phyloP scores from a whole-genome alignment of 768 basidiomycete genomes.

The Termitomyces sp. region DNA sequence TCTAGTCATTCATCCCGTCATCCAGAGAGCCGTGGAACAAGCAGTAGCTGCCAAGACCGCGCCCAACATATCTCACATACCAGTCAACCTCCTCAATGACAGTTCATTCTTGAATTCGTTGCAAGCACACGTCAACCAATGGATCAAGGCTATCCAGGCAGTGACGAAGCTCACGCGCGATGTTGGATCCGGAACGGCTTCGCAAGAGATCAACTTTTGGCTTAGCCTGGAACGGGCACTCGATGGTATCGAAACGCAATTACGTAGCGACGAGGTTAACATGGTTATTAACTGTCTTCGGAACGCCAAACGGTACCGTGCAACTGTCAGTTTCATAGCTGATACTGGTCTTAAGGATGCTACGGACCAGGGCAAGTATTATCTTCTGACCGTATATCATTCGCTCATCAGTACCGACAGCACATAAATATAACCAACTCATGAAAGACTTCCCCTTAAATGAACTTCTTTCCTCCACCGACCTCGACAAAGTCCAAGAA shows the following conservation, averaged over 20 bases:
- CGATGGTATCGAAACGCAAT: slow-evolving; percentile 88
- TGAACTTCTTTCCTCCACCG: slow-evolving; percentile 93
- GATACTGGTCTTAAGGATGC: slow-evolving; percentile 97
- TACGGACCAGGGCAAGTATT: slow-evolving; percentile 67
- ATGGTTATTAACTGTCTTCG: slow-evolving; percentile 92
- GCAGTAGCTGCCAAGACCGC: slow-evolving; percentile 48
- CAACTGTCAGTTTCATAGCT: slow-evolving; percentile 95
- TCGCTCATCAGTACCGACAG: slow-evolving; percentile 29
- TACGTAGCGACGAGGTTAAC: slow-evolving; percentile 86
- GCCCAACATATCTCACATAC: slow-evolving; percentile 73
- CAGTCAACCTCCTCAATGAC: slow-evolving; percentile 72
- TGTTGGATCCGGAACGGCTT: slow-evolving; percentile 90
- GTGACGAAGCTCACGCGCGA: slow-evolving; percentile 96
- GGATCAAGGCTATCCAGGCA: slow-evolving; percentile 97
- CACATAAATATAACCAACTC: slow-evolving; percentile 95
- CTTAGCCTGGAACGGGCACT: slow-evolving; percentile 88
- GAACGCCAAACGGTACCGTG: slow-evolving; percentile 95
- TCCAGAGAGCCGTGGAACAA: slow-evolving; percentile 82
- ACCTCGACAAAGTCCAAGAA: slow-evolving; percentile 93
- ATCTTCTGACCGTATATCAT: not conserved
- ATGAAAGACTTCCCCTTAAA: slow-evolving; percentile 99
- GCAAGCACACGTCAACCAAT: slow-evolving; percentile 90
- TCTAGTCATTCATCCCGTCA: slow-evolving; percentile 84
- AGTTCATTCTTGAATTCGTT: slow-evolving; percentile 89
- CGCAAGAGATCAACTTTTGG: slow-evolving; percentile 99